phyloP scores from a whole-genome alignment of 2,329 filamentous ascomycete species.

The Helotiales sp. region DNA sequence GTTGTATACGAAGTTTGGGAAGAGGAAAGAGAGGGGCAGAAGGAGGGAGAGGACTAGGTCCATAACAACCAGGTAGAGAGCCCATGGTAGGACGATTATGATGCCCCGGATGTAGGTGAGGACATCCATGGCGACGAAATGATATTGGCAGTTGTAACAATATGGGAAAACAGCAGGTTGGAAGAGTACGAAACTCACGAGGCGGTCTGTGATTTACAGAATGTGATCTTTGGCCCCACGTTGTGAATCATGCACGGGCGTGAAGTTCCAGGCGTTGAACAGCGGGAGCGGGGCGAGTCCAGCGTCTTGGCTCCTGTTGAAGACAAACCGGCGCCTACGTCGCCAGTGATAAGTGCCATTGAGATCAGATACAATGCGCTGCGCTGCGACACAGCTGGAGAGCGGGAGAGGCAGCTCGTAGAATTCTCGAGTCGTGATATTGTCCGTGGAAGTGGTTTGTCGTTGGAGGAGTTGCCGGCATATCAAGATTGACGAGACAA shows the following conservation, averaged over 20 bases:
- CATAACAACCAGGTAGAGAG: slow-evolving; percentile 50
- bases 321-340: not conserved
- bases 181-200: not conserved
- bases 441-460: too few relatives aligned
- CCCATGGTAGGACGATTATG: slow-evolving; percentile 50
- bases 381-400: too few relatives aligned
- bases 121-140: slow-evolving; percentile 13
- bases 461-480: not conserved
- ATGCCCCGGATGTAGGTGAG: slow-evolving; percentile 44
- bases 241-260: not conserved
- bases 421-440: too few relatives aligned
- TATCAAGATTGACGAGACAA: not conserved
- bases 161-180: too few relatives aligned
- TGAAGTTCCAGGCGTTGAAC: too few relatives aligned
- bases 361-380: not conserved
- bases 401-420: too few relatives aligned
- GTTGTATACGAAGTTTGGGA: slow-evolving; percentile 52
- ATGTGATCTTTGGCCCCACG: not conserved
- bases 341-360: not conserved
- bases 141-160: too few relatives aligned
- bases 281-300: too few relatives aligned
- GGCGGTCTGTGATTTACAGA: not conserved
- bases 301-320: not conserved
- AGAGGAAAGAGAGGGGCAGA: slow-evolving; percentile 47
- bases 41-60: slow-evolving; percentile 52